Evolutionary conservation across 1,139 yeast genomes (phyloP).

Genomic region (Suhomyces ambrosiae): DNA sequence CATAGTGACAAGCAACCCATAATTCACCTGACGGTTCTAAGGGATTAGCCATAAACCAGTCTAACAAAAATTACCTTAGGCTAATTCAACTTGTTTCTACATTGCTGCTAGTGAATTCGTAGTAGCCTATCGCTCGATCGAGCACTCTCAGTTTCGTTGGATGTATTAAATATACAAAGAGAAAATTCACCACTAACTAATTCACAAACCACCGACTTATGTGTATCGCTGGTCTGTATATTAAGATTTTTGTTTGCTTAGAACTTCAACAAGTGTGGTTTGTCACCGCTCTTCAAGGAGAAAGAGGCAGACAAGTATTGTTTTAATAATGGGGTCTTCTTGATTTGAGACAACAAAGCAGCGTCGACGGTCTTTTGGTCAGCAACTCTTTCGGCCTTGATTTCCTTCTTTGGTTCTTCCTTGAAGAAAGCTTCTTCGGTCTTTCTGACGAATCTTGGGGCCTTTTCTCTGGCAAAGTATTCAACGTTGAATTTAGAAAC

Average conservation of each 20-base stretch:
- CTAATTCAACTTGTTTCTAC: too few species aligned
- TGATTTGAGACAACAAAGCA: constrained; percentile 90
- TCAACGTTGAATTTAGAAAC: constrained; percentile 91
- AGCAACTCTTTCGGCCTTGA: constrained; percentile 93
- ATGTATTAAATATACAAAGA: constrained; percentile 44
- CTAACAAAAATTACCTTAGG: too few species aligned
- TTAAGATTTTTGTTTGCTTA: constrained; percentile 42
- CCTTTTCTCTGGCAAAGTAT: constrained; percentile 96
- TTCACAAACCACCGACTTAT: constrained; percentile 3
- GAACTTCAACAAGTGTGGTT: constrained; percentile 98
- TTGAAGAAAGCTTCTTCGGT: constrained; percentile 96
- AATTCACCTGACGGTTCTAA: too few species aligned
- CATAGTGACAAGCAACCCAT: too few species aligned
- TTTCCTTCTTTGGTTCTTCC: constrained; percentile 84
- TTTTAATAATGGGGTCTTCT: constrained; percentile 97
- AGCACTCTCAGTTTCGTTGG: not conserved
- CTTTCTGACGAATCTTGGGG: constrained; percentile 70
- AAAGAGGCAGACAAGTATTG: constrained; percentile 96
- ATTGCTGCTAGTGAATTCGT: too few species aligned
- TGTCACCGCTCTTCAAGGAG: constrained; percentile 98
- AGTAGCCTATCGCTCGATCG: too few species aligned
- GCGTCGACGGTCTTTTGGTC: constrained; percentile 98
- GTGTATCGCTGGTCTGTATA: constrained; percentile 1
- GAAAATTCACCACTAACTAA: constrained; percentile 20
- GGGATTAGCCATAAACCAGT: too few species aligned